A percentile compares a stretch with the other conserved stretches of the same genome.
Evolutionary conservation across 176 grass and related monocot species (phyloP).

Genomic region (Pontederia paniculata): DNA sequence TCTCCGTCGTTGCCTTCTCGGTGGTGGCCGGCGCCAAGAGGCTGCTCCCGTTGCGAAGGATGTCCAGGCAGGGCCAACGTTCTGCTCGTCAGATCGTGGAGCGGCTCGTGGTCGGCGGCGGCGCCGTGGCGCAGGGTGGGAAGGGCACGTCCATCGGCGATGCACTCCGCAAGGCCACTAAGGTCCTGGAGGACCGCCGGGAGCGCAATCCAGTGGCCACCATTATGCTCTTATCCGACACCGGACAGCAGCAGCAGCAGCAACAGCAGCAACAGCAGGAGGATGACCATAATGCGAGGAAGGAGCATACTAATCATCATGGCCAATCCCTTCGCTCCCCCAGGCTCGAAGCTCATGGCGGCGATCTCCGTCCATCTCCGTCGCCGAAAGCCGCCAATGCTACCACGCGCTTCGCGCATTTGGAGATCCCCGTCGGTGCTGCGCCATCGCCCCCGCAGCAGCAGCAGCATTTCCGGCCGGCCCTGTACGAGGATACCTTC

Average conservation of each 20-base stretch:
- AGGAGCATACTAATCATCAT: not conserved
- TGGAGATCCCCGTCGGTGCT: slow-evolving; percentile 56
- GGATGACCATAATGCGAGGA: not conserved
- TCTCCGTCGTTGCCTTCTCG: slow-evolving; percentile 86
- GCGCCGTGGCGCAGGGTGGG: slow-evolving; percentile 22
- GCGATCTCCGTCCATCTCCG: not conserved
- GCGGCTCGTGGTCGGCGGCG: slow-evolving; percentile 38
- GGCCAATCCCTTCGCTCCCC: not conserved
- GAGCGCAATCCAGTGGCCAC: slow-evolving; percentile 84
- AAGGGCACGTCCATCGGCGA: slow-evolving; percentile 44
- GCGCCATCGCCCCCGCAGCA: slow-evolving; percentile 17
- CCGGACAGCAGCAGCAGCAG: slow-evolving; percentile 36
- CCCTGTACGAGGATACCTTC: slow-evolving; percentile 44
- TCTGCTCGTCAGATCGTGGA: slow-evolving; percentile 75
- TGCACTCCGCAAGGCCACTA: slow-evolving; percentile 80
- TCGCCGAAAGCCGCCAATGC: slow-evolving; percentile 7
- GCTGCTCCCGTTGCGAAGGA: slow-evolving; percentile 59
- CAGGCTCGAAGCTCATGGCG: not conserved
- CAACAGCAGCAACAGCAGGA: slow-evolving; percentile 29
- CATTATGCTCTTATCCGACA: slow-evolving; percentile 87
- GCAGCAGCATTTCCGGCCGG: not conserved
- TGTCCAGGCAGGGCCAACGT: slow-evolving; percentile 75
- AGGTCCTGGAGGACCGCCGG: slow-evolving; percentile 76
- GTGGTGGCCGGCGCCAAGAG: slow-evolving; percentile 59
- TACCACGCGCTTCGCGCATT: slow-evolving; percentile 56